These are phyloP conservation scores for Multifurca ochricompacta DNA, from an alignment of 768 basidiomycete genomes.

Conservation along the genomic window DNA sequence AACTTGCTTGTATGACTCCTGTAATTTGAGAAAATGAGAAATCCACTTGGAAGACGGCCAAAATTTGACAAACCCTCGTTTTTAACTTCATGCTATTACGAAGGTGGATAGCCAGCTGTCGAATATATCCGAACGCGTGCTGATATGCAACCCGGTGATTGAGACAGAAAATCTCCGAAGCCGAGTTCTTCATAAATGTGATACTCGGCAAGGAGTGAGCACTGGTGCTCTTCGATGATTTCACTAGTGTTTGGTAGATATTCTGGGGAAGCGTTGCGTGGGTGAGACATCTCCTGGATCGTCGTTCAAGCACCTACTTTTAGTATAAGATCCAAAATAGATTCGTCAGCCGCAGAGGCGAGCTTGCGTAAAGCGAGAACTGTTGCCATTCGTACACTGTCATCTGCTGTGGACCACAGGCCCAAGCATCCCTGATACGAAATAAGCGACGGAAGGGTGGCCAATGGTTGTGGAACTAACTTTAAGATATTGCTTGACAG, in stretches of 20 bases:
- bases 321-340: constrained; percentile 75
- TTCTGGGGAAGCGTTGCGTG: constrained; percentile 40
- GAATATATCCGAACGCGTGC: constrained; percentile 92
- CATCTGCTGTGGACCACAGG: constrained; percentile 76
- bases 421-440: constrained; percentile 62
- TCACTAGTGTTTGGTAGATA: constrained; percentile 81
- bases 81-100: constrained; percentile 86
- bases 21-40: constrained; percentile 1
- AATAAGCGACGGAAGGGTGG: neutral
- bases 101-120: constrained; percentile 89
- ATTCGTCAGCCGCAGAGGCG: constrained; percentile 67
- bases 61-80: constrained; percentile 50
- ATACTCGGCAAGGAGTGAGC: constrained; percentile 83
- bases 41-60: neutral
- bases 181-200: constrained; percentile 97
- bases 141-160: constrained; percentile 74
- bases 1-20: constrained; percentile 90
- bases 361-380: constrained; percentile 80
- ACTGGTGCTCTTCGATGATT: constrained; percentile 78
- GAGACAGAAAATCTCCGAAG: constrained; percentile 82
- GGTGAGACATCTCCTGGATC: neutral
- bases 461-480: constrained; percentile 31
- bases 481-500: constrained; percentile 83
- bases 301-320: constrained; percentile 46
- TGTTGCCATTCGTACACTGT: constrained; percentile 75